Evolutionary conservation across 768 basidiomycete species (phyloP).

Genomic region (Coprinopsis sp.): DNA sequence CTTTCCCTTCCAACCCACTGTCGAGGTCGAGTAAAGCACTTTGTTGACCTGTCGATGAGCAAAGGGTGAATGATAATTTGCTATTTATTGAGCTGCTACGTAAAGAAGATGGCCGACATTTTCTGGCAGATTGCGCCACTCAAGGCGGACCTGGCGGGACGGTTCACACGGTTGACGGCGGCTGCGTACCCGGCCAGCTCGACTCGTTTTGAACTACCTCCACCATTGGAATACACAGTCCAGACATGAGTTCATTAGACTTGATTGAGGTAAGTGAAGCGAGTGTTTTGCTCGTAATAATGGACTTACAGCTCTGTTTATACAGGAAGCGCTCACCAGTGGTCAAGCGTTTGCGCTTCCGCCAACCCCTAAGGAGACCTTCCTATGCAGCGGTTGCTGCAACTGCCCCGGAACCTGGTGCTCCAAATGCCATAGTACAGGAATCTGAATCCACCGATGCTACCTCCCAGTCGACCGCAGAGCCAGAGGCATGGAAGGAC

Average conservation of each 20-base stretch:
- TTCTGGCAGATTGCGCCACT: not conserved
- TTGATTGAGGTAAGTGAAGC: constrained; percentile 4
- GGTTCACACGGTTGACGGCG: no score
- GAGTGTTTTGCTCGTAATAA: not conserved
- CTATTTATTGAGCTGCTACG: no score
- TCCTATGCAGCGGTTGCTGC: no score
- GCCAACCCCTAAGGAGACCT: constrained; percentile 22
- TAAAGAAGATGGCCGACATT: no score
- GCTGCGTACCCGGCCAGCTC: not conserved
- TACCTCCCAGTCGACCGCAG: constrained; percentile 13
- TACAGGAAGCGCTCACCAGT: constrained; percentile 5
- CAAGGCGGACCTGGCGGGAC: no score
- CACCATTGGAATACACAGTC: not conserved
- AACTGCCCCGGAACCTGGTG: constrained; percentile 9
- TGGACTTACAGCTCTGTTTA: not conserved
- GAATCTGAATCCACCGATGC: constrained; percentile 10
- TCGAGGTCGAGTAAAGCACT: no score
- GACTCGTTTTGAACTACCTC: not conserved
- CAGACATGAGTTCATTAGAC: no score
- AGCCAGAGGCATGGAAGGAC: constrained; percentile 54
- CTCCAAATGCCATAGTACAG: not conserved
- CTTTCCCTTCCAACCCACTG: no score
- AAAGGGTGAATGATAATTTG: no score
- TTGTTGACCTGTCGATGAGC: no score
- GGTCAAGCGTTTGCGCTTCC: constrained; percentile 29